Conservation (phyloP, 768 basidiomycete species). For the Gautieria morchelliformis region DNA sequence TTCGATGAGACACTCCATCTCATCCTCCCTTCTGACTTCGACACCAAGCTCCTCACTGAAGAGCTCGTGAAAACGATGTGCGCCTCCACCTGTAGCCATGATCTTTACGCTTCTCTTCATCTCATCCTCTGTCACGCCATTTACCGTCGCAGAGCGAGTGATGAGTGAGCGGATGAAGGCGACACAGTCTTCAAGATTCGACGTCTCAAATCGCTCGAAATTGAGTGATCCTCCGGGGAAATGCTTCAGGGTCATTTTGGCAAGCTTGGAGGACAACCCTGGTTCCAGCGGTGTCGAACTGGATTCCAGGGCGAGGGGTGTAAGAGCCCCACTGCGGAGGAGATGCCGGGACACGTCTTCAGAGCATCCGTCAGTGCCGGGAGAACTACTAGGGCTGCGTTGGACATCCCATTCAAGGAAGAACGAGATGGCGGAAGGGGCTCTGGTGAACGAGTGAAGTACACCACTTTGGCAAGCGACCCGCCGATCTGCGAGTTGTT, state of each 20-base stretch:
- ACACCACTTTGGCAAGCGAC: conserved; percentile 94
- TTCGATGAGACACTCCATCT: conserved; percentile 98
- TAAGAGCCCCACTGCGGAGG: conserved; percentile 57
- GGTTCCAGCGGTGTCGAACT: conserved; percentile 27
- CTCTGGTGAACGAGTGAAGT: conserved; percentile 90
- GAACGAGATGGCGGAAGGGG: conserved; percentile 72
- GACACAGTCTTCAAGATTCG: conserved; percentile 75
- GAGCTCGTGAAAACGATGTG: conserved; percentile 85
- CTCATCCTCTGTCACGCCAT: conserved; percentile 78
- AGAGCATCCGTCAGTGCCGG: conserved; percentile 23
- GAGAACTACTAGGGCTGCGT: conserved; percentile 23
- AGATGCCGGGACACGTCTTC: conserved; percentile 12
- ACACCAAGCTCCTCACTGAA: conserved; percentile 68
- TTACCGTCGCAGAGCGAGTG: conserved; percentile 71
- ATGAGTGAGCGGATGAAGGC: conserved; percentile 83
- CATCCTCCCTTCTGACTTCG: conserved; percentile 85
- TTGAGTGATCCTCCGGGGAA: conserved; percentile 96
- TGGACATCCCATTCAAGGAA: conserved; percentile 47
- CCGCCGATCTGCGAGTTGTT: conserved; percentile 73
- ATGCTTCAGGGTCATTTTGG: conserved; percentile 68
- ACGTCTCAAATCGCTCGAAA: conserved; percentile 95
- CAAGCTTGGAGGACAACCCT: conserved; percentile 45
- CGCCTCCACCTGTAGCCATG: conserved; percentile 96
- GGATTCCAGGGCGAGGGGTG: conserved; percentile 65
- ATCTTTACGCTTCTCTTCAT: conserved; percentile 94